Percentiles rank a stretch among this genome's conserved stretches.
Conservation (phyloP, 2,329 filamentous ascomycete species). For the Fusarium sp. region DNA sequence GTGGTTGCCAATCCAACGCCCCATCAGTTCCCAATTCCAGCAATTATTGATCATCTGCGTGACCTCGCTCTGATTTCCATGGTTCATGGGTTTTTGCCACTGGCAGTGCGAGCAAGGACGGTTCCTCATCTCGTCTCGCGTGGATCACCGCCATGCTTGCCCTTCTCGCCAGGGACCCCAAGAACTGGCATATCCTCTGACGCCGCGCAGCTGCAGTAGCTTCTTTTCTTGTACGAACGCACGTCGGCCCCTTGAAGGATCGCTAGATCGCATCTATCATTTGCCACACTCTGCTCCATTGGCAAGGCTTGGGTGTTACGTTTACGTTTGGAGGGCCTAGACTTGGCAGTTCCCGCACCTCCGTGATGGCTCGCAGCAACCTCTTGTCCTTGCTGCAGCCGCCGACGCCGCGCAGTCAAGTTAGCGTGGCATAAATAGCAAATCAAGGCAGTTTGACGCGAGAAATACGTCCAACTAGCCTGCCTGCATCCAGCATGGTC, state of each 20-base stretch:
- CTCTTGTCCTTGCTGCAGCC: neutral
- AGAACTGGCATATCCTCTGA: slow-evolving; percentile 16
- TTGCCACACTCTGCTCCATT: slow-evolving; percentile 25
- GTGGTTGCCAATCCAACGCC: slow-evolving; percentile 21
- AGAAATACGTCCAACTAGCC: slow-evolving; percentile 9
- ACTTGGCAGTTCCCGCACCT: slow-evolving; percentile 27
- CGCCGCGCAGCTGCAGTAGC: slow-evolving; percentile 28
- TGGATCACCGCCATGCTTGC: slow-evolving; percentile 21
- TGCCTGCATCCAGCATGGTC: neutral
- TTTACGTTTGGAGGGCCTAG: slow-evolving; percentile 16
- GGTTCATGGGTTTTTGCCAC: slow-evolving; percentile 18
- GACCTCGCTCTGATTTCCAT: slow-evolving; percentile 19
- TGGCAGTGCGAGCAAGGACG: slow-evolving; percentile 9
- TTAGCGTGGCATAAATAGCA: slow-evolving; percentile 16
- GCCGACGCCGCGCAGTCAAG: slow-evolving; percentile 5
- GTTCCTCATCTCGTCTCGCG: slow-evolving; percentile 14
- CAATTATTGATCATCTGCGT: slow-evolving; percentile 31
- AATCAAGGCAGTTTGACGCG: slow-evolving; percentile 8
- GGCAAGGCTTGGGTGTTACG: slow-evolving; percentile 19
- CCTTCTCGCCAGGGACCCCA: neutral
- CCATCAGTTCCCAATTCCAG: slow-evolving; percentile 19
- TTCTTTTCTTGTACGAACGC: slow-evolving; percentile 31
- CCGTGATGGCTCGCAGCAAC: slow-evolving; percentile 18
- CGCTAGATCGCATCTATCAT: slow-evolving; percentile 35
- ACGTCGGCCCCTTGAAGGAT: slow-evolving; percentile 26